phyloP scores from a whole-genome alignment of 2,329 filamentous ascomycete genomes.

The Nothophaeocryptopus gaeumannii region DNA sequence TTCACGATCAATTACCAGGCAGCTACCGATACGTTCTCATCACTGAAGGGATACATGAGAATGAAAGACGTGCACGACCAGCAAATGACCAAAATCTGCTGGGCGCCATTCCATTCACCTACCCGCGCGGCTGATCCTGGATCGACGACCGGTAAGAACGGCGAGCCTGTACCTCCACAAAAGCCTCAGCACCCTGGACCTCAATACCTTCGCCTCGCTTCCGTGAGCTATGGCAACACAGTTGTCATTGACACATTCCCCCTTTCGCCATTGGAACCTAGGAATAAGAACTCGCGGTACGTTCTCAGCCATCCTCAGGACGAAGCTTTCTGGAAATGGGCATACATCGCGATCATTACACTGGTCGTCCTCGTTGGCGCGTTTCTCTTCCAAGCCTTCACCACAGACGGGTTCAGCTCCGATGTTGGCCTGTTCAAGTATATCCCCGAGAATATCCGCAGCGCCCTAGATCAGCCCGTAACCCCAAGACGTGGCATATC shows the following conservation, averaged over 20 bases:
- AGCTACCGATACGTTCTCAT: slow-evolving; percentile 44
- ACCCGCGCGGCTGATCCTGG: slow-evolving; percentile 25
- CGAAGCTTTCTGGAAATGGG: slow-evolving; percentile 51
- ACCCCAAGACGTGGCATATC: slow-evolving; percentile 11
- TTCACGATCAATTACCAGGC: slow-evolving; percentile 72
- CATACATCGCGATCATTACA: slow-evolving; percentile 56
- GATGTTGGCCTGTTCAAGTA: slow-evolving; percentile 50
- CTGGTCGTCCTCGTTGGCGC: slow-evolving; percentile 63
- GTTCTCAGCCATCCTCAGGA: slow-evolving; percentile 61
- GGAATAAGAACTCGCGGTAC: slow-evolving; percentile 59
- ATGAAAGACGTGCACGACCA: slow-evolving; percentile 56
- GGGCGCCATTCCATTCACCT: slow-evolving; percentile 46
- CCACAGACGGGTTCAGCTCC: slow-evolving; percentile 35
- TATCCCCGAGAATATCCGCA: slow-evolving; percentile 52
- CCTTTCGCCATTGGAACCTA: slow-evolving; percentile 52
- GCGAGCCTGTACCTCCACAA: slow-evolving; percentile 15
- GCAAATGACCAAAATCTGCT: slow-evolving; percentile 56
- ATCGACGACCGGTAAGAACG: slow-evolving; percentile 28
- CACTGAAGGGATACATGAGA: slow-evolving; percentile 51
- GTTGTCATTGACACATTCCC: slow-evolving; percentile 77
- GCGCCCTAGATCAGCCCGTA: slow-evolving; percentile 26
- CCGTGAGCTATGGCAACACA: slow-evolving; percentile 75
- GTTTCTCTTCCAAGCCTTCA: slow-evolving; percentile 63
- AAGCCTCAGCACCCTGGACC: slow-evolving; percentile 37
- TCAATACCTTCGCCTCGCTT: slow-evolving; percentile 72